phyloP scores from a whole-genome alignment of 768 basidiomycete genomes.

The Lentinula detonsa region DNA sequence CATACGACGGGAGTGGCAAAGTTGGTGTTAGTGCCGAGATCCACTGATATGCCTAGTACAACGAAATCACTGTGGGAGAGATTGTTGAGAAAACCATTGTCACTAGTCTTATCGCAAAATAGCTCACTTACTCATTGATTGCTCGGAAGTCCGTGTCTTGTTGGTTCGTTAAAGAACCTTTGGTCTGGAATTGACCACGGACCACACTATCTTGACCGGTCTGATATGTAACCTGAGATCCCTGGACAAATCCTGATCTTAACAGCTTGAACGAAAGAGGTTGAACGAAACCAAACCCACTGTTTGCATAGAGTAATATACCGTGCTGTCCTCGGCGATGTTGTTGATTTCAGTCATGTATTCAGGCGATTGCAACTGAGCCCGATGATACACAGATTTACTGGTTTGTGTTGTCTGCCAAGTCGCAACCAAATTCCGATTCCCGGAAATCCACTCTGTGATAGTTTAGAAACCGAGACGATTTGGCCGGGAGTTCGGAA shows the following conservation, averaged over 20 bases:
- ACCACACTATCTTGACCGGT: slow-evolving; percentile 33
- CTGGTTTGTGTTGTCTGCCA: slow-evolving; percentile 9
- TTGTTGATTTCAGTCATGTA: slow-evolving; percentile 6
- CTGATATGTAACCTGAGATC: slow-evolving; percentile 27
- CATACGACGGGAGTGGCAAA: slow-evolving; percentile 2
- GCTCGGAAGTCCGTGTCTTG: slow-evolving; percentile 34
- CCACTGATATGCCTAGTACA: slow-evolving; percentile 34
- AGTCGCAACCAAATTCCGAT: background rate
- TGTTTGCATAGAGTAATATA: slow-evolving; percentile 3
- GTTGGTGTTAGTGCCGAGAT: slow-evolving; percentile 26
- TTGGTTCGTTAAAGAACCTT: slow-evolving; percentile 28
- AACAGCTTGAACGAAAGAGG: background rate
- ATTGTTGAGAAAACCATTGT: background rate
- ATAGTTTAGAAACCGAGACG: background rate
- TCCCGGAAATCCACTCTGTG: slow-evolving; percentile 9
- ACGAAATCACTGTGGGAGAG: slow-evolving; percentile 28
- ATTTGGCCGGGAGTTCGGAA: background rate
- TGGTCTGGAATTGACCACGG: slow-evolving; percentile 33
- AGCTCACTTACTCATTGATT: slow-evolving; percentile 15
- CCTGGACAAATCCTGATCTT: background rate
- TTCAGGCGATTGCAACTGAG: slow-evolving; percentile 2
- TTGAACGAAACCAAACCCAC: slow-evolving; percentile 4
- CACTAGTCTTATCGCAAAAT: background rate
- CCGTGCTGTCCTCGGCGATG: slow-evolving; percentile 10
- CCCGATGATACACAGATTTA: slow-evolving; percentile 7